Conservation (phyloP, 2,329 filamentous ascomycete species). For the Fusarium nodosum region DNA sequence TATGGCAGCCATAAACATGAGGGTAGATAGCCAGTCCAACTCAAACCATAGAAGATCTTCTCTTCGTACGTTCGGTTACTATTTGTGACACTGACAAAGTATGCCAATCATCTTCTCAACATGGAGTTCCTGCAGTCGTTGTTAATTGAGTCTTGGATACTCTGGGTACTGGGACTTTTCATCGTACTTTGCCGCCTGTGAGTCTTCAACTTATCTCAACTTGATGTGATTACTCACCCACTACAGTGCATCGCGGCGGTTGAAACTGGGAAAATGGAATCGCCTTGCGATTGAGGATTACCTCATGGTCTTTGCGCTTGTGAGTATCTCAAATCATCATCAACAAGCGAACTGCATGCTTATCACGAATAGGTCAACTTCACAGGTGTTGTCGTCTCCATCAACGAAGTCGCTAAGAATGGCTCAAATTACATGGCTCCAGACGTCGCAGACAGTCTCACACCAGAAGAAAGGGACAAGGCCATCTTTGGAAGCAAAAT, state of each 20-base stretch:
- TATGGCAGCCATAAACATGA: neutral
- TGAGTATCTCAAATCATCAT: slow-evolving; percentile 34
- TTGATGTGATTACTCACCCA: neutral
- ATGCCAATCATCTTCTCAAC: slow-evolving; percentile 5
- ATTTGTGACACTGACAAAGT: neutral
- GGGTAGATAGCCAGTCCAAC: neutral
- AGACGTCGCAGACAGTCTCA: slow-evolving; percentile 58
- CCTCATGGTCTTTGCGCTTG: slow-evolving; percentile 66
- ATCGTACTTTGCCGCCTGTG: slow-evolving; percentile 48
- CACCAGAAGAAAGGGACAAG: slow-evolving; percentile 56
- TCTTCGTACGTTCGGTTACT: neutral
- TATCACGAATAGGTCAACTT: slow-evolving; percentile 49
- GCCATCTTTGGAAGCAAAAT: slow-evolving; percentile 68
- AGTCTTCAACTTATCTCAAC: slow-evolving; percentile 8
- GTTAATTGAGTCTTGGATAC: slow-evolving; percentile 51
- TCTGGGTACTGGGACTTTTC: slow-evolving; percentile 48
- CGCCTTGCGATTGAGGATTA: slow-evolving; percentile 69
- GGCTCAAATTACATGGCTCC: slow-evolving; percentile 61
- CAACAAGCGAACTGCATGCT: neutral
- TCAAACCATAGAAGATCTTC: neutral
- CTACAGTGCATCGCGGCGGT: slow-evolving; percentile 49
- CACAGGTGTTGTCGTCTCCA: slow-evolving; percentile 59
- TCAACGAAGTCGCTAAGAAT: slow-evolving; percentile 59
- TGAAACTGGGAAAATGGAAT: slow-evolving; percentile 60
- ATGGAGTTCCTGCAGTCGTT: slow-evolving; percentile 50